These are phyloP conservation scores for Collybiopsis luxurians DNA, from an alignment of 768 basidiomycete genomes.

Conservation along the genomic window DNA sequence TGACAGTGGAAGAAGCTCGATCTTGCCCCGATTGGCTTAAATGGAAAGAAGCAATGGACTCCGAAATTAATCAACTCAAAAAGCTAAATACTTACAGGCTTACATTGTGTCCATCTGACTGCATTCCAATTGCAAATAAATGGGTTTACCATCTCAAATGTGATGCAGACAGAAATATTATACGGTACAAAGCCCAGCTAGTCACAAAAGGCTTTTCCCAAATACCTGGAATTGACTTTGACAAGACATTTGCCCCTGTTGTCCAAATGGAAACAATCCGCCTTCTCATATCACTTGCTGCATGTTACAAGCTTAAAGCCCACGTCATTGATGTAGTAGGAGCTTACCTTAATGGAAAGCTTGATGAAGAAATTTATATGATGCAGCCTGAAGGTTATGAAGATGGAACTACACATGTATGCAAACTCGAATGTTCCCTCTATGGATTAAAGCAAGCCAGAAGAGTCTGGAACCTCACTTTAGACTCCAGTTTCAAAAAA, in stretches of 20 bases:
- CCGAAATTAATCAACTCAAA: slow-evolving; percentile 16
- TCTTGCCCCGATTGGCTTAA: slow-evolving; percentile 16
- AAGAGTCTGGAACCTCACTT: slow-evolving; percentile 24
- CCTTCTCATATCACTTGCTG: slow-evolving; percentile 24
- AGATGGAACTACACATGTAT: slow-evolving; percentile 15
- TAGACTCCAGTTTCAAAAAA: slow-evolving; percentile 11
- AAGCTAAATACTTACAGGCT: not conserved
- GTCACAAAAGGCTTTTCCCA: slow-evolving; percentile 22
- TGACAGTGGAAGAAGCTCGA: slow-evolving; percentile 11
- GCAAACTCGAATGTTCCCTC: slow-evolving; percentile 11
- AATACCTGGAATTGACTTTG: slow-evolving; percentile 26
- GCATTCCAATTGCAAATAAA: slow-evolving; percentile 5
- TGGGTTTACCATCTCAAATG: slow-evolving; percentile 6
- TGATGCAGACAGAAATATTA: slow-evolving; percentile 1
- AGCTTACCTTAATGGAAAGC: slow-evolving; percentile 11
- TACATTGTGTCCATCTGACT: not conserved
- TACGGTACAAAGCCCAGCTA: slow-evolving; percentile 19
- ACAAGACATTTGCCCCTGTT: slow-evolving; percentile 12
- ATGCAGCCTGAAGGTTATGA: slow-evolving; percentile 10
- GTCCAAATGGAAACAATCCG: slow-evolving; percentile 13
- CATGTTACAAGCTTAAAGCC: slow-evolving; percentile 23
- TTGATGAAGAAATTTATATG: slow-evolving; percentile 15
- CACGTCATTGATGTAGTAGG: slow-evolving; percentile 27
- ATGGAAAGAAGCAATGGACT: slow-evolving; percentile 23
- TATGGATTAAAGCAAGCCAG: slow-evolving; percentile 25